Evolutionary conservation across 2,329 filamentous ascomycete species (phyloP).

Genomic region (Ophiocordyceps robertsii): DNA sequence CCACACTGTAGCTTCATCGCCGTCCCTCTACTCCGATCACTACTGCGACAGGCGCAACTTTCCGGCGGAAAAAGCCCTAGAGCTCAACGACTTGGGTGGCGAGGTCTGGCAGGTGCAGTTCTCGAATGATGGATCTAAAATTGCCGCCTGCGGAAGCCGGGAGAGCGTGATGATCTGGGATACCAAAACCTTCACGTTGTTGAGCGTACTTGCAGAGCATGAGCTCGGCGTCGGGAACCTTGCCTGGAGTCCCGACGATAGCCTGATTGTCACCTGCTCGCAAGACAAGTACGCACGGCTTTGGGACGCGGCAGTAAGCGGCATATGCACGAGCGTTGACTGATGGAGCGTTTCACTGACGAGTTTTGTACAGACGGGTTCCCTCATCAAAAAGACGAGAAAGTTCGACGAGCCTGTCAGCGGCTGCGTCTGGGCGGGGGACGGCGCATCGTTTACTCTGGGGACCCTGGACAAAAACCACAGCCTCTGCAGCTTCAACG

Average conservation of each 20-base stretch:
- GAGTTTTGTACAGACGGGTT: slow-evolving; percentile 38
- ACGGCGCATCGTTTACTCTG: slow-evolving; percentile 66
- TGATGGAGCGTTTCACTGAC: background rate
- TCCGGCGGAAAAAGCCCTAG: slow-evolving; percentile 55
- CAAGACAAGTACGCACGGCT: slow-evolving; percentile 60
- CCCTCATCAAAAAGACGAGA: slow-evolving; percentile 47
- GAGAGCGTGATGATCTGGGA: slow-evolving; percentile 72
- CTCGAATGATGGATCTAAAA: slow-evolving; percentile 69
- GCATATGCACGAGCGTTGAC: background rate
- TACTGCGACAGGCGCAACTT: slow-evolving; percentile 69
- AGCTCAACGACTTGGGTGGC: slow-evolving; percentile 59
- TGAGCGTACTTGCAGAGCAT: slow-evolving; percentile 53
- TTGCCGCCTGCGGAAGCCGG: slow-evolving; percentile 74
- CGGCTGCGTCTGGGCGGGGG: slow-evolving; percentile 76
- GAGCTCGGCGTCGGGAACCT: slow-evolving; percentile 62
- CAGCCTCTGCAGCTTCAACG: slow-evolving; percentile 58
- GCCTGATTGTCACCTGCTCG: slow-evolving; percentile 72
- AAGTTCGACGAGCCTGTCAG: slow-evolving; percentile 76
- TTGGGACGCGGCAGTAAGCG: slow-evolving; percentile 57
- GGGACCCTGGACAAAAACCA: slow-evolving; percentile 57
- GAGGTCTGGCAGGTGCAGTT: slow-evolving; percentile 91
- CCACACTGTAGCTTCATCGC: slow-evolving; percentile 67
- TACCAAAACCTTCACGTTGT: slow-evolving; percentile 51
- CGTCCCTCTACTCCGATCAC: slow-evolving; percentile 84
- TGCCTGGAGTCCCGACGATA: slow-evolving; percentile 86